Conservation (phyloP, 495 filamentous ascomycete species). For the Penicillium flavigenum region DNA sequence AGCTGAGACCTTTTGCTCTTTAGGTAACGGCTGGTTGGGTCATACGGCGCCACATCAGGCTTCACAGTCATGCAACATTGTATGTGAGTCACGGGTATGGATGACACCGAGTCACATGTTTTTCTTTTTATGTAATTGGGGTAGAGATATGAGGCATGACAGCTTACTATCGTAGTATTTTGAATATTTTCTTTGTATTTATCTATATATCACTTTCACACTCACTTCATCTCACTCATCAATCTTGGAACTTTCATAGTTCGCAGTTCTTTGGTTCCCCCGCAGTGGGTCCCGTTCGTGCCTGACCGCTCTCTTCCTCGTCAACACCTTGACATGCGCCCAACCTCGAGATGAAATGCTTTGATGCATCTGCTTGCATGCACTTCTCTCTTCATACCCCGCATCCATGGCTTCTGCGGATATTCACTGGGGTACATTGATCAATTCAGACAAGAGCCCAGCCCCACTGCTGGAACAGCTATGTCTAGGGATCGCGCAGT, state of each 20-base stretch:
- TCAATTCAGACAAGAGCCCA: slow-evolving; percentile 75
- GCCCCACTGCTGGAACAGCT: slow-evolving; percentile 74
- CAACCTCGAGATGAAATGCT: slow-evolving; percentile 16
- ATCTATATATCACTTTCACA: background rate
- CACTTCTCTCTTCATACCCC: slow-evolving; percentile 15
- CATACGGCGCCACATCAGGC: slow-evolving; percentile 13
- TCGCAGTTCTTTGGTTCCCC: slow-evolving; percentile 20
- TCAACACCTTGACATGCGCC: slow-evolving; percentile 3
- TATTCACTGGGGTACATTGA: slow-evolving; percentile 78
- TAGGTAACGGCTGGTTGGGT: slow-evolving; percentile 1
- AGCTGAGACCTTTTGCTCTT: too few relatives aligned
- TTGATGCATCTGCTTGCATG: slow-evolving; percentile 23
- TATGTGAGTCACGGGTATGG: slow-evolving; percentile 1
- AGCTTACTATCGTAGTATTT: background rate
- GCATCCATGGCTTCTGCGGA: slow-evolving; percentile 35
- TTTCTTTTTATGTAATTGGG: too few relatives aligned
- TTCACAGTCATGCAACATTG: slow-evolving; percentile 7
- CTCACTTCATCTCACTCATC: too few relatives aligned
- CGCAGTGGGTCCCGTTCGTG: slow-evolving; percentile 41
- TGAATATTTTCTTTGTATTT: background rate
- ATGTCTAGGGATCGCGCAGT: slow-evolving; percentile 71
- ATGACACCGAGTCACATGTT: slow-evolving; percentile 7
- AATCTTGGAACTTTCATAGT: background rate
- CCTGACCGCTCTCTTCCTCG: slow-evolving; percentile 35
- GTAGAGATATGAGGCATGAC: too few relatives aligned